Evolutionary conservation across 2,329 filamentous ascomycete species (phyloP).

Genomic region (Trichoderma gracile): DNA sequence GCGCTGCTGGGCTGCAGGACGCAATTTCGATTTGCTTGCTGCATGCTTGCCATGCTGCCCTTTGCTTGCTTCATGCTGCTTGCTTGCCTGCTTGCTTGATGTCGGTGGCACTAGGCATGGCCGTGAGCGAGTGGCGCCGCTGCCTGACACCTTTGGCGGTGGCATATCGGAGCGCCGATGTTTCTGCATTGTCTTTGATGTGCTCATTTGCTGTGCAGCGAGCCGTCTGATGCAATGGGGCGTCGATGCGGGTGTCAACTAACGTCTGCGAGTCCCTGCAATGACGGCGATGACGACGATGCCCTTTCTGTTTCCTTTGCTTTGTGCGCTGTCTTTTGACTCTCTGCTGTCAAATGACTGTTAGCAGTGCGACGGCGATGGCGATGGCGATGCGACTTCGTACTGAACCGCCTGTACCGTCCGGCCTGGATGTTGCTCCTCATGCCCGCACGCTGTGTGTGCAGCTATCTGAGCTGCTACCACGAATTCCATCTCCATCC

Average conservation of each 20-base stretch:
- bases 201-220: neutral
- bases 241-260: neutral
- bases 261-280: neutral
- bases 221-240: neutral
- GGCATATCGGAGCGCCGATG: neutral
- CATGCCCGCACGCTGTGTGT: too few species aligned
- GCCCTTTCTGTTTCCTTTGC: neutral
- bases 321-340: neutral
- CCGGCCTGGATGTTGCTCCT: too few species aligned
- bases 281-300: neutral
- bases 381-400: too few species aligned
- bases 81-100: too few species aligned
- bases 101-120: slow-evolving; percentile 6
- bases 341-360: neutral
- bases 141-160: neutral
- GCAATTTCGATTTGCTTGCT: too few species aligned
- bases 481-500: neutral
- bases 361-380: too few species aligned
- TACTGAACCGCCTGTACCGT: too few species aligned
- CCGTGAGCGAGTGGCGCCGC: slow-evolving; percentile 4
- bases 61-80: too few species aligned
- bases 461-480: neutral
- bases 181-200: neutral
- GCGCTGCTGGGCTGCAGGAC: too few species aligned
- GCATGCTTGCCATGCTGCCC: neutral